Base-by-base conservation (phyloP, 306 rosid species). In the Quercus variabilis region DNA sequence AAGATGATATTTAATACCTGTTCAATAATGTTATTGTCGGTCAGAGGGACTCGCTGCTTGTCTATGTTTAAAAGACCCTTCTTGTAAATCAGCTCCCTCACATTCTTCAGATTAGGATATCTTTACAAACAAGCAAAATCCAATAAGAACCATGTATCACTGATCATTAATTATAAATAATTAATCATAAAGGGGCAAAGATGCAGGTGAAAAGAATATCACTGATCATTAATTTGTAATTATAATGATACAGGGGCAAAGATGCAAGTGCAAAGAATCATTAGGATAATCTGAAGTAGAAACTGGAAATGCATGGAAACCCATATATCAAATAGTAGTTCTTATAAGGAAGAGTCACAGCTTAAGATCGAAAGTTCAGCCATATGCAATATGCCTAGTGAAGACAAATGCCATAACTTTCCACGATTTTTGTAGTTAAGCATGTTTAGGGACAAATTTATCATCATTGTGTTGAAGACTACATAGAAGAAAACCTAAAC, bases 11-110 rank as follows among this genome's bases (percentile, higher is more conserved):
- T 31, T 17, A 52, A 64, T 84, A 89, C 98, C 98, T 91, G 91
- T 84, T 94, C 96, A 23, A 92, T 88, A 52, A 89, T 70, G 82
- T 86, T 92, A 77, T 94, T 94, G 79, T 94, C 99, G 0, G 97
- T 94, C 85, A 94, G 83, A 30, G 97, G 99, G 83, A 92, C 99
- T 84, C 82, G 90, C 76, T 85, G 86, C 77, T 83, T 83, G 73
- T 86, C 91, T 35, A 92, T 71, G 70, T 76, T 91, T 3, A 89
- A 90, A 55, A 46, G 70, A 21, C 93, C 99, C 81, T 92, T 94
- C 86, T 94, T 94, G 90, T 72, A 84, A 77, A 94, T 74, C 74
- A 94, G 87, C 55, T 91, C 99, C 84, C 83, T 90, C 76, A 90
- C 88, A 76, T 81, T 94, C 86, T 91, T 94, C 54, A 92, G 88